Evolutionary conservation across 2,329 filamentous ascomycete genomes (phyloP), one percentile per base, ranked within the genome.

Genomic region (Penicillium sp.): DNA sequence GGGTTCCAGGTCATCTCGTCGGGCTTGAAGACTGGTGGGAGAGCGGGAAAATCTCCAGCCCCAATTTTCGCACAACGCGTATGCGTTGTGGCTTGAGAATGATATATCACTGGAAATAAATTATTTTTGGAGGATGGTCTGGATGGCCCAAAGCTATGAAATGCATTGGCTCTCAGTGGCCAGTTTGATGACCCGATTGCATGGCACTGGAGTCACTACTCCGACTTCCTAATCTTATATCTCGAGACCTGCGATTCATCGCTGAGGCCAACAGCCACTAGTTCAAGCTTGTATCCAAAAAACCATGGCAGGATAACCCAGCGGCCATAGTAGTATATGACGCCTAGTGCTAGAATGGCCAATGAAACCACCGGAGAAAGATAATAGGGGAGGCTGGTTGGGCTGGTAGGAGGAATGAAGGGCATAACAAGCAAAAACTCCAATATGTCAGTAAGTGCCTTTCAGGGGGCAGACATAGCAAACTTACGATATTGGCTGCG

Each of bases 391-490:
- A 64, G 47, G 46, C 57, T 62, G 11, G 22, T 61, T 5, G 49
- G 54, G 26, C 58, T 59, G 3, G 54, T 52, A 53, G 63, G 62
- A 7, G 63, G 63, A 3, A 66, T 52, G 22, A 66, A 64, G 4
- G 63, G 62, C 63, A 64, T 64, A 3, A 65, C 29, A 5, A 66
- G 47, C 8, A 64, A 56, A 31, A 64, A 64, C 60, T 64, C 27
- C 27, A 22, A 22, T 24, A 26, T 43, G 33, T 60, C n/a, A 58
- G 47, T 43, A 22, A 27, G 22, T 21, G 5, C 2, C 0, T 33
- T 26, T 2, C 5, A 29, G 5, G 21, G 46, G 46, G 10, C 21
- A 27, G 19, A 31, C 27, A 41, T 11, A 33, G 16, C 7, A 27
- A 6, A 51, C 62, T 47, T 31, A 64, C 62, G 45, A 62, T 54